Percentiles rank a stretch among this genome's conserved stretches.
Evolutionary conservation across 805 yeast species (phyloP).

Genomic region (Metschnikowia santaceciliae): DNA sequence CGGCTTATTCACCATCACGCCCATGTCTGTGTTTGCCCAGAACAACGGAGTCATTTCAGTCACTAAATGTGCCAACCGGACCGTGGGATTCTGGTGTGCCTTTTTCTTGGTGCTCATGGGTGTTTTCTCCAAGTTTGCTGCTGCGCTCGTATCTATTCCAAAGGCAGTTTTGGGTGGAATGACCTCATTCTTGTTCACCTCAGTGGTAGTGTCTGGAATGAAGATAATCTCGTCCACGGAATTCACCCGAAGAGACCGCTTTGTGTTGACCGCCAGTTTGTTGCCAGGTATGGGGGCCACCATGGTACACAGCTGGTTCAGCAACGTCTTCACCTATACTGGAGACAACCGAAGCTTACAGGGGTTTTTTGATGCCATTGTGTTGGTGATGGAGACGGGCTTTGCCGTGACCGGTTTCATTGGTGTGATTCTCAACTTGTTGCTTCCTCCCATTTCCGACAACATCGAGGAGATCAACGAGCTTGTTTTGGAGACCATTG

Average conservation of each 20-base stretch:
- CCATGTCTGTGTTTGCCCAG: constrained; percentile 88
- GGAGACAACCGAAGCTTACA: constrained; percentile 54
- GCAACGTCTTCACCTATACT: constrained; percentile 56
- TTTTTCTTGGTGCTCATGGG: constrained; percentile 13
- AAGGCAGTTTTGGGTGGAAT: constrained; percentile 66
- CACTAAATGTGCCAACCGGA: constrained; percentile 63
- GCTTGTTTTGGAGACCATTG: constrained; percentile 39
- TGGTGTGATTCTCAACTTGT: constrained; percentile 56
- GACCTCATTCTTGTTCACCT: constrained; percentile 72
- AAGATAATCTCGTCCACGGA: constrained; percentile 58
- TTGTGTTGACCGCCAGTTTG: constrained; percentile 62
- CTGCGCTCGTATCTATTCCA: constrained; percentile 12
- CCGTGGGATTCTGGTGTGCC: constrained; percentile 11
- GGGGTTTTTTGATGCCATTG: constrained; percentile 67
- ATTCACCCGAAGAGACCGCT: constrained; percentile 70
- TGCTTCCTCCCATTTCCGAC: constrained; percentile 58
- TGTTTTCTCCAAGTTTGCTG: constrained; percentile 11
- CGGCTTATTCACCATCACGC: constrained; percentile 77
- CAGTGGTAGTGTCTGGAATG: constrained; percentile 74
- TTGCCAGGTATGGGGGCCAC: constrained; percentile 66
- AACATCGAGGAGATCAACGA: constrained; percentile 47
- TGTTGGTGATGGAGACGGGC: constrained; percentile 67
- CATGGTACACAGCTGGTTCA: constrained; percentile 63
- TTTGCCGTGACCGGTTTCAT: constrained; percentile 67
- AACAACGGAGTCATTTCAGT: constrained; percentile 90